Percentiles rank a stretch among this genome's conserved stretches.
Conservation (phyloP, 1,284 basidiomycete species). For the Phellopilus nigrolimitatus region DNA sequence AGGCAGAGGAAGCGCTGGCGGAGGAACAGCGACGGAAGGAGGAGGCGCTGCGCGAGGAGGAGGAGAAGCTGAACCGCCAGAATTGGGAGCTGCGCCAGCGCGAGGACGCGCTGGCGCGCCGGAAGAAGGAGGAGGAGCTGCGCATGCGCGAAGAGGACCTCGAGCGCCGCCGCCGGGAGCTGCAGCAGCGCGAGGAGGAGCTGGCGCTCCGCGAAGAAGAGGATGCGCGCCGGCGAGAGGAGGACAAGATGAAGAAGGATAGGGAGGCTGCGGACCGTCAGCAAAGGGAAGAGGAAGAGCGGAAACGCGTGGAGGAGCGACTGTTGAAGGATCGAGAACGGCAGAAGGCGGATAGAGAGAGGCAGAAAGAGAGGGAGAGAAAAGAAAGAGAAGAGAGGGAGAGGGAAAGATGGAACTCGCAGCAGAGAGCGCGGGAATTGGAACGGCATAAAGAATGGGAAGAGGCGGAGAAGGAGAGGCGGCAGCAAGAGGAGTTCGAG, state of each 20-base stretch:
- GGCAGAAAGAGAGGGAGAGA: background rate
- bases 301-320: conserved; percentile 2
- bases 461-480: conserved; percentile 9
- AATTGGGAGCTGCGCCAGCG: conserved; percentile 6
- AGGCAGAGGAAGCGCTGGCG: background rate
- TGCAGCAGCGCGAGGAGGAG: conserved; percentile 16
- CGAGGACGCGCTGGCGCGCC: conserved; percentile 11
- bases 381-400: conserved; percentile 6
- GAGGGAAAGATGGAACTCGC: too few species aligned
- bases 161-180: conserved; percentile 8
- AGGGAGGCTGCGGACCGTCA: too few species aligned
- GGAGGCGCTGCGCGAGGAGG: conserved; percentile 5
- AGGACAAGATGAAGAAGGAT: conserved; percentile 1
- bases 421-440: too few species aligned
- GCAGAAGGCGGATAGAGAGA: conserved; percentile 1
- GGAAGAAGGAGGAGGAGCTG: conserved; percentile 14
- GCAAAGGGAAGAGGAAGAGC: conserved; percentile 10
- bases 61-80: conserved; percentile 11
- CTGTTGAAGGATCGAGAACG: conserved; percentile 5
- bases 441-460: conserved; percentile 17
- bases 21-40: conserved; percentile 10
- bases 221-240: conserved; percentile 1
- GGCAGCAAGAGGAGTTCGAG: conserved; percentile 16
- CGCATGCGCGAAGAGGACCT: conserved; percentile 7
- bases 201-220: conserved; percentile 15